Conservation (phyloP, 495 filamentous ascomycete genomes). For the Daldinia loculata region DNA sequence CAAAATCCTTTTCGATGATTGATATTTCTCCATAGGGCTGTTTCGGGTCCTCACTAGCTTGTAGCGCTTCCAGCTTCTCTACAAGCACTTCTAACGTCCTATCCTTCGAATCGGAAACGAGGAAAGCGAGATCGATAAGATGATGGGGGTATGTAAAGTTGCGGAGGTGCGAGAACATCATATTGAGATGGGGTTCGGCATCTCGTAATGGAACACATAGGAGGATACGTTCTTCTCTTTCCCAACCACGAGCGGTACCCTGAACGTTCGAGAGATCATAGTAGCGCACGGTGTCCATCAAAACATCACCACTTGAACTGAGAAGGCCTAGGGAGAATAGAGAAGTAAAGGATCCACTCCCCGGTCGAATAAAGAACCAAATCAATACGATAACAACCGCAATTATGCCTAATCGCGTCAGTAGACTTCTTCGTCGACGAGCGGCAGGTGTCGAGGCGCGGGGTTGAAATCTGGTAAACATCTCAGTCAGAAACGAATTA, state of each 20-base stretch:
- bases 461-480: constrained; percentile 78
- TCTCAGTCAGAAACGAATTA: constrained; percentile 16
- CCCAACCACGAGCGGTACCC: constrained; percentile 91
- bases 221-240: constrained; percentile 91
- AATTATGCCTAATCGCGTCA: constrained; percentile 69
- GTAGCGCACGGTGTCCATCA: constrained; percentile 92
- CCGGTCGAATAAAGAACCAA: constrained; percentile 70
- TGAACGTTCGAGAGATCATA: constrained; percentile 93
- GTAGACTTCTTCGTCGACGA: constrained; percentile 76
- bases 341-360: constrained; percentile 70
- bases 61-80: constrained; percentile 78
- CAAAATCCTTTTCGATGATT: constrained; percentile 98
- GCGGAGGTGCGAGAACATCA: constrained; percentile 96
- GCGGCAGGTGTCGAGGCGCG: constrained; percentile 74
- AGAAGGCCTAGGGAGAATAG: constrained; percentile 78
- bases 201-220: constrained; percentile 95
- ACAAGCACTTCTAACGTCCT: constrained; percentile 80
- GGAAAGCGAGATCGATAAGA: constrained; percentile 93
- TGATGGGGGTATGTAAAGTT: constrained; percentile 99
- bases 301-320: constrained; percentile 71
- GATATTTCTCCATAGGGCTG: constrained; percentile 95
- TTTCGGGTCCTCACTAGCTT: constrained; percentile 76
- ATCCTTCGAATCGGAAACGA: constrained; percentile 98
- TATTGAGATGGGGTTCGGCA: constrained; percentile 89
- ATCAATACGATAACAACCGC: constrained; percentile 64